These are phyloP conservation scores for Podospora tetraspora DNA, from an alignment of 495 filamentous ascomycete species.

Conservation along the genomic window DNA sequence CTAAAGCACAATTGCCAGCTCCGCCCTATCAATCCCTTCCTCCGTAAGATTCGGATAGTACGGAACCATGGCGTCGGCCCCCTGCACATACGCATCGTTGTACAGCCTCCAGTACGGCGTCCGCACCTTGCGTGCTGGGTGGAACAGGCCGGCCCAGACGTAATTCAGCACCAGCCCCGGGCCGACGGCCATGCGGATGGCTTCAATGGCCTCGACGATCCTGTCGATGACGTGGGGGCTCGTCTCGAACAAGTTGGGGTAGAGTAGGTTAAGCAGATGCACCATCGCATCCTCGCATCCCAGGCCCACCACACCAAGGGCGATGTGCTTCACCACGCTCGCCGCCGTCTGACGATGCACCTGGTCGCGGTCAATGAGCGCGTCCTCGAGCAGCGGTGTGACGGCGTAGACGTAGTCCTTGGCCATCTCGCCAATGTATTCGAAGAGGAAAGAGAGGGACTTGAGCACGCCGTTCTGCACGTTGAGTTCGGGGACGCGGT, in stretches of 20 bases:
- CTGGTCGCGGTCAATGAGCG: slow-evolving; percentile 95
- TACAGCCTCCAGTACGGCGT: slow-evolving; percentile 92
- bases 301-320: slow-evolving; percentile 88
- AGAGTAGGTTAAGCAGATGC: slow-evolving; percentile 91
- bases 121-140: slow-evolving; percentile 89
- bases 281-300: slow-evolving; percentile 99
- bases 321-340: slow-evolving; percentile 93
- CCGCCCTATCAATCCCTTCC: slow-evolving; percentile 66
- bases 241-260: slow-evolving; percentile 97
- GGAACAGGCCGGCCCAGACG: slow-evolving; percentile 94
- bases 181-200: slow-evolving; percentile 89
- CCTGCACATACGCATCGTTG: slow-evolving; percentile 95
- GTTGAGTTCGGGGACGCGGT: slow-evolving; percentile 96
- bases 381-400: slow-evolving; percentile 94
- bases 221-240: slow-evolving; percentile 98
- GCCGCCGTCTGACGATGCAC: slow-evolving; percentile 97
- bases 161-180: slow-evolving; percentile 93
- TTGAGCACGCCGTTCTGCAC: slow-evolving; percentile 99
- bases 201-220: slow-evolving; percentile 94
- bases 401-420: slow-evolving; percentile 99
- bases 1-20: slow-evolving; percentile 81
- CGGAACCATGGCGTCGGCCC: slow-evolving; percentile 89
- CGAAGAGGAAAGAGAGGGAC: slow-evolving; percentile 93
- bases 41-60: slow-evolving; percentile 85
- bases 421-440: slow-evolving; percentile 99